These are phyloP conservation scores for Fusarium sp. DNA, from an alignment of 2,329 filamentous ascomycete species.

Conservation along the genomic window DNA sequence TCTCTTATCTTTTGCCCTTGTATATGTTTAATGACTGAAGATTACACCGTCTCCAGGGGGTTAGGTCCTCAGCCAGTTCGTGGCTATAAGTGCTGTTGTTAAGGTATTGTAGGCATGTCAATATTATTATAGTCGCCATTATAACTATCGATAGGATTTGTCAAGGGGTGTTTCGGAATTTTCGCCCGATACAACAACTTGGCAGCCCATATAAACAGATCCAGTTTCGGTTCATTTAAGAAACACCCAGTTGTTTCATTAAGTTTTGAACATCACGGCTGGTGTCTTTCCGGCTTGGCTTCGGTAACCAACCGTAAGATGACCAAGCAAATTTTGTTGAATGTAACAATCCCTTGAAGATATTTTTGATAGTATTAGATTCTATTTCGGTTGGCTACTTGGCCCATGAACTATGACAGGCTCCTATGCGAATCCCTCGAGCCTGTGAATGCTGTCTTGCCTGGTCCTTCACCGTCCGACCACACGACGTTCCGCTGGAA, in stretches of 20 bases:
- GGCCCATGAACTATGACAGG: background rate
- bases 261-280: slow-evolving; percentile 14
- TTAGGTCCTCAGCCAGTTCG: background rate
- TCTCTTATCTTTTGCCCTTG: background rate
- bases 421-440: slow-evolving; percentile 3
- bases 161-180: slow-evolving; percentile 31
- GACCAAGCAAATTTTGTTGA: background rate
- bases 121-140: slow-evolving; percentile 5
- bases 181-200: slow-evolving; percentile 8
- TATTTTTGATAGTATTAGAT: slow-evolving; percentile 29
- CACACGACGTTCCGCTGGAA: slow-evolving; percentile 13
- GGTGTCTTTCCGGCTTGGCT: slow-evolving; percentile 13
- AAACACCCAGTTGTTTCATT: slow-evolving; percentile 4
- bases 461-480: slow-evolving; percentile 9
- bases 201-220: slow-evolving; percentile 15
- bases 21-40: background rate
- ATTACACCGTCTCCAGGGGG: background rate
- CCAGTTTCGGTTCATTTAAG: slow-evolving; percentile 8
- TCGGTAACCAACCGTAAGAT: background rate
- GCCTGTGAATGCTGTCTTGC: background rate
- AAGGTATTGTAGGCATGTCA: background rate
- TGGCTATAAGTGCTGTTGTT: background rate
- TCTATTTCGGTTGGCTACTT: slow-evolving; percentile 20
- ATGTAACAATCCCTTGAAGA: background rate
- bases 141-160: slow-evolving; percentile 3